Conservation (phyloP, 2,329 filamentous ascomycete species). For the Pseudogymnoascus sp. region DNA sequence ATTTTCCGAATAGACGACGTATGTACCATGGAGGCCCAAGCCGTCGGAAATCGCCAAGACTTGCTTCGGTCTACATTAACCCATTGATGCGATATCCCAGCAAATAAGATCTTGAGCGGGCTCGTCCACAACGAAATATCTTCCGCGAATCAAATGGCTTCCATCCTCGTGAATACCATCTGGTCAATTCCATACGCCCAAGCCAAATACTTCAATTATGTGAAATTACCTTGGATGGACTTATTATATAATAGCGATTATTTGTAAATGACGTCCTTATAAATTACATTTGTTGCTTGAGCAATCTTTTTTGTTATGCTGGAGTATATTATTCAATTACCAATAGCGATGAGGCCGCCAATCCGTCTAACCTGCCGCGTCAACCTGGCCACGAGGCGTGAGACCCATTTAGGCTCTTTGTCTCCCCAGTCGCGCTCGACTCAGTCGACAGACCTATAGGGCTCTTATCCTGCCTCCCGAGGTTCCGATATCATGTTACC, state of each 20-base stretch:
- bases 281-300: background rate
- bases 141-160: background rate
- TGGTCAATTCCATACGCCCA: background rate
- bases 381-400: background rate
- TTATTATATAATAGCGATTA: background rate
- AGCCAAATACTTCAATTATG: background rate
- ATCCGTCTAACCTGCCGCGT: background rate
- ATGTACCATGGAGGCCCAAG: background rate
- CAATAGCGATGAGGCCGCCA: background rate
- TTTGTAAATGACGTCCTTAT: background rate
- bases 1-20: background rate
- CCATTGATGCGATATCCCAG: background rate
- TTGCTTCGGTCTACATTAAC: background rate
- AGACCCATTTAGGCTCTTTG: too few relatives aligned
- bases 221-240: background rate
- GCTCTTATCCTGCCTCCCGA: too few relatives aligned
- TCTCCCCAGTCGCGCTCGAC: too few relatives aligned
- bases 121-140: background rate
- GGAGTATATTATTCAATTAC: background rate
- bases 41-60: background rate
- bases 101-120: background rate
- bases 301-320: too few relatives aligned
- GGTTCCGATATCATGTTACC: background rate
- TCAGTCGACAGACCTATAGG: too few relatives aligned
- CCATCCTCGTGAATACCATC: background rate